Evolutionary conservation across 768 basidiomycete species (phyloP).

Genomic region (Pleurotus eryngii): DNA sequence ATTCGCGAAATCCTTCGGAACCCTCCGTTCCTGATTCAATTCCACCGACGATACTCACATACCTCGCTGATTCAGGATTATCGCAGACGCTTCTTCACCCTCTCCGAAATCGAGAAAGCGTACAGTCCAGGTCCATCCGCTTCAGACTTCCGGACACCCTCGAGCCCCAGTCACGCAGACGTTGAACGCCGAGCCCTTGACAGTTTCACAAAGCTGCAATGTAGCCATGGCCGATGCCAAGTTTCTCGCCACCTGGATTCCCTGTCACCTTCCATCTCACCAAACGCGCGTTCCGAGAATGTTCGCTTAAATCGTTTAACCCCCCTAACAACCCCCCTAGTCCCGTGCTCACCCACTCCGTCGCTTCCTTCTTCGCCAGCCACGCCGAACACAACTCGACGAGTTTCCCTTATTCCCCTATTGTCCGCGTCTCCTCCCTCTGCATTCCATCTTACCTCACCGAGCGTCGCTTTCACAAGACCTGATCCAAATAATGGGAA

Average conservation of each 20-base stretch:
- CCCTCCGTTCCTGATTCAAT: background rate
- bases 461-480: background rate
- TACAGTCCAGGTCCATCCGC: slow-evolving; percentile 4
- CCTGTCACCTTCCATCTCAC: background rate
- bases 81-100: slow-evolving; percentile 28
- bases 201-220: background rate
- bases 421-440: background rate
- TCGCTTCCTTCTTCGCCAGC: slow-evolving; percentile 3
- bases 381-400: slow-evolving; percentile 4
- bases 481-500: slow-evolving; percentile 7
- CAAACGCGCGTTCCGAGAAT: background rate
- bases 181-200: background rate
- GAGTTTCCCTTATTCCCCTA: slow-evolving; percentile 4
- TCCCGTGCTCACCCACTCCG: background rate
- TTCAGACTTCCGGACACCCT: slow-evolving; percentile 18
- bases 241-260: background rate
- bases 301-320: background rate
- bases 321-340: background rate
- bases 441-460: background rate
- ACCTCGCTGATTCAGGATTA: slow-evolving; percentile 26
- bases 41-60: background rate
- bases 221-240: slow-evolving; percentile 1
- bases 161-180: slow-evolving; percentile 20
- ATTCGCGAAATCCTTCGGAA: background rate
- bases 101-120: slow-evolving; percentile 16